A percentile compares a stretch with the other conserved stretches of the same genome.
These are phyloP conservation scores for Arxiozyma bovina DNA, from an alignment of 1,139 yeast species.

Conservation along the genomic window DNA sequence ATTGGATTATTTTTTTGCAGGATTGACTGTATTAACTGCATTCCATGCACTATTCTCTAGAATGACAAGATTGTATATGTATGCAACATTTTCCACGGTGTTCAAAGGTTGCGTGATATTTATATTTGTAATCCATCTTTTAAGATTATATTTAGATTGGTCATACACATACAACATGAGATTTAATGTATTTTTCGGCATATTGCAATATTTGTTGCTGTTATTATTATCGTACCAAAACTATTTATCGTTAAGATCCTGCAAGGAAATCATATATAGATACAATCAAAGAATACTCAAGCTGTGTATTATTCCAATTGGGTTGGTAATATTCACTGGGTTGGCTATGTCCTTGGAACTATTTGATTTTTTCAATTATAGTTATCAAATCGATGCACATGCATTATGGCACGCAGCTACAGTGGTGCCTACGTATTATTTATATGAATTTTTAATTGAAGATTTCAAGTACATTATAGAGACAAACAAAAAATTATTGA, in stretches of 20 bases:
- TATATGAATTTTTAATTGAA: conserved; percentile 32
- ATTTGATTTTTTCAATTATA: conserved; percentile 76
- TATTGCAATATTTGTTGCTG: conserved; percentile 52
- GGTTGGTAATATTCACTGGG: conserved; percentile 44
- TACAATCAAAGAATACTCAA: conserved; percentile 32
- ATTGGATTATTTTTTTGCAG: conserved; percentile 88
- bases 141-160: conserved; percentile 66
- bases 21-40: conserved; percentile 73
- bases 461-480: conserved; percentile 21
- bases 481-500: neutral
- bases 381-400: conserved; percentile 77
- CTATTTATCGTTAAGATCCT: conserved; percentile 13
- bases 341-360: conserved; percentile 80
- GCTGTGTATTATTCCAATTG: conserved; percentile 40
- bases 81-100: conserved; percentile 27
- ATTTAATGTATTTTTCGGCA: conserved; percentile 73
- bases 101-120: conserved; percentile 39
- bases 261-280: neutral
- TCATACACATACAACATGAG: conserved; percentile 91
- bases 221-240: conserved; percentile 30
- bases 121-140: conserved; percentile 52
- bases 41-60: conserved; percentile 60
- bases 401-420: conserved; percentile 86
- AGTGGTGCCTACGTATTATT: conserved; percentile 45
- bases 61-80: conserved; percentile 32